Evolutionary conservation across 495 filamentous ascomycete genomes (phyloP).

Genomic region (Talaromyces proteolyticus): DNA sequence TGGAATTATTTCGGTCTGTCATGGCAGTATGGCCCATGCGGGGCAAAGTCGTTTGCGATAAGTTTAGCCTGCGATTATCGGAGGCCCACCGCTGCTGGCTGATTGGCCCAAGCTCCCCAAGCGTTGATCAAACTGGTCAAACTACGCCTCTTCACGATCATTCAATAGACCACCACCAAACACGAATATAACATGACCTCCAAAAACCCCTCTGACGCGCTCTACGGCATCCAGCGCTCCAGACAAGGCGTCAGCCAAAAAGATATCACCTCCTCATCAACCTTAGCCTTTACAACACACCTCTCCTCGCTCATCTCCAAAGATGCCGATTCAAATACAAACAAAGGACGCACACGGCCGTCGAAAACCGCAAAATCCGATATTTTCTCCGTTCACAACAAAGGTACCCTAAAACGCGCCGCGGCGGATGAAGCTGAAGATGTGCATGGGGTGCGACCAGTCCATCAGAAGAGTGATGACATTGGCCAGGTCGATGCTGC

Average conservation of each 20-base stretch:
- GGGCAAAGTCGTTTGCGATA: too few species aligned
- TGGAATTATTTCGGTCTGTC: too few species aligned
- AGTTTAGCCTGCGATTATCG: background rate
- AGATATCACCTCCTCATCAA: constrained; percentile 62
- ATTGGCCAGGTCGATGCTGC: constrained; percentile 38
- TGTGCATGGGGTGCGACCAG: constrained; percentile 14
- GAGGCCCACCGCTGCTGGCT: background rate
- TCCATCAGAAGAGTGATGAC: constrained; percentile 29
- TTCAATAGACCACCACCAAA: too few species aligned
- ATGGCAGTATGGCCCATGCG: too few species aligned
- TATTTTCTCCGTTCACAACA: constrained; percentile 68
- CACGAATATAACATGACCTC: constrained; percentile 8
- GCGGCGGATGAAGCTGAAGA: constrained; percentile 34
- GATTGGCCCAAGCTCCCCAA: background rate
- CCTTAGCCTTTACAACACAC: constrained; percentile 72
- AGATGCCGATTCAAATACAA: constrained; percentile 25
- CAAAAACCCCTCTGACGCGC: constrained; percentile 20
- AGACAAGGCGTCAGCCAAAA: constrained; percentile 44
- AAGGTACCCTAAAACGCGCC: constrained; percentile 60
- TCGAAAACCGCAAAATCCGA: constrained; percentile 58
- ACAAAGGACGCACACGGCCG: constrained; percentile 55
- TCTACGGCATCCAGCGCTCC: constrained; percentile 71
- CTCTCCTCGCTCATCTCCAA: constrained; percentile 65
- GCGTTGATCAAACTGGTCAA: background rate
- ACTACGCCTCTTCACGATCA: background rate